Conservation (phyloP, 2,329 filamentous ascomycete genomes). For the Phaeomoniella chlamydospora region DNA sequence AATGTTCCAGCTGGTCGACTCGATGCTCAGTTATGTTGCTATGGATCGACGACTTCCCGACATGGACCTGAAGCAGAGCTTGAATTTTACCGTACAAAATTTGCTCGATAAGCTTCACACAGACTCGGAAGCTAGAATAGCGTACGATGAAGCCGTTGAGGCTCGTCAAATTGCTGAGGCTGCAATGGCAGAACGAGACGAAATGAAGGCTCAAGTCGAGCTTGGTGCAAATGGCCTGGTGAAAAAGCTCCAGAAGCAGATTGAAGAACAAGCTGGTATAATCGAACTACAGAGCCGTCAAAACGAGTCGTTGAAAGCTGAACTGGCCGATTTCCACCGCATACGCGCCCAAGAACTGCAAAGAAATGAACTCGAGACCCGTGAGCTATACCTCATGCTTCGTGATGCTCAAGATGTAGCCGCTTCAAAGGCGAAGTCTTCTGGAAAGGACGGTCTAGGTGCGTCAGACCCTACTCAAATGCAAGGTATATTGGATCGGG, state of each 20-base stretch:
- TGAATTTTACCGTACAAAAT: slow-evolving; percentile 94
- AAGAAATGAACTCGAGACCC: slow-evolving; percentile 86
- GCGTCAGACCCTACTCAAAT: slow-evolving; percentile 60
- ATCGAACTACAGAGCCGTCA: slow-evolving; percentile 82
- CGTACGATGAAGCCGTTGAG: slow-evolving; percentile 80
- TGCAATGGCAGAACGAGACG: slow-evolving; percentile 90
- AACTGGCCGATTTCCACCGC: slow-evolving; percentile 74
- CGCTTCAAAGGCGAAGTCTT: slow-evolving; percentile 64
- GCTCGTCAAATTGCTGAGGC: slow-evolving; percentile 87
- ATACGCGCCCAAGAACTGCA: slow-evolving; percentile 82
- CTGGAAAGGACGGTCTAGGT: slow-evolving; percentile 34
- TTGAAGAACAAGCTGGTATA: slow-evolving; percentile 83
- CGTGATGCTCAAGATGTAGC: slow-evolving; percentile 93
- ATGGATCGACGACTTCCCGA: slow-evolving; percentile 94
- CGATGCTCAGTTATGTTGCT: slow-evolving; percentile 97
- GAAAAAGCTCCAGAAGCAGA: slow-evolving; percentile 77
- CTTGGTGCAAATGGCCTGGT: slow-evolving; percentile 88
- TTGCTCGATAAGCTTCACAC: slow-evolving; percentile 92
- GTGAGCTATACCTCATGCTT: slow-evolving; percentile 96
- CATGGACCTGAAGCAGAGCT: slow-evolving; percentile 93
- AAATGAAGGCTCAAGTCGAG: slow-evolving; percentile 78
- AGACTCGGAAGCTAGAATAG: slow-evolving; percentile 84
- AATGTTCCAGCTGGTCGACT: slow-evolving; percentile 95
- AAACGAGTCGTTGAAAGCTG: slow-evolving; percentile 74
- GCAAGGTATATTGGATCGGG: slow-evolving; percentile 86